Conservation (phyloP, 2,329 filamentous ascomycete genomes). For the Onygenales sp. region DNA sequence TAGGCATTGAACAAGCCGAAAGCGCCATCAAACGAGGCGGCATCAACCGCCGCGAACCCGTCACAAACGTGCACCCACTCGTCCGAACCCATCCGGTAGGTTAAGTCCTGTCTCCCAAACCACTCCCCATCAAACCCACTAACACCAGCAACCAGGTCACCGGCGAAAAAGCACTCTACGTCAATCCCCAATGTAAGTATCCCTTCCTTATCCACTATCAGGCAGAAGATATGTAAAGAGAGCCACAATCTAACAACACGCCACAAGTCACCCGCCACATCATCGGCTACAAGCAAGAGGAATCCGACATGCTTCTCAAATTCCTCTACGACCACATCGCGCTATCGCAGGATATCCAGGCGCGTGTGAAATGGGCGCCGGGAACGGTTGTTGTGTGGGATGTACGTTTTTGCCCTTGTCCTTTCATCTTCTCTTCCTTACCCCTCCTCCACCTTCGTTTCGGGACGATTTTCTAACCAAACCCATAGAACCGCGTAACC, state of each 20-base stretch:
- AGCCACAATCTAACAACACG: neutral
- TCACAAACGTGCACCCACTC: conserved; percentile 65
- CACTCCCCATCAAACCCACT: neutral
- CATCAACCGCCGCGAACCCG: conserved; percentile 65
- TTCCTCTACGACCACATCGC: conserved; percentile 70
- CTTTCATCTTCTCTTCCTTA: neutral
- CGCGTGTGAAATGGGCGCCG: conserved; percentile 65
- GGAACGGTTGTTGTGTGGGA: conserved; percentile 84
- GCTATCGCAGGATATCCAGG: conserved; percentile 62
- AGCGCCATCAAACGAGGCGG: conserved; percentile 57
- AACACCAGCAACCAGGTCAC: conserved; percentile 37
- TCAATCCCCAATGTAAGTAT: conserved; percentile 70
- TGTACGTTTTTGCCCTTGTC: conserved; percentile 24
- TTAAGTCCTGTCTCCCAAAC: conserved; percentile 8
- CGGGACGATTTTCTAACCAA: conserved; percentile 5
- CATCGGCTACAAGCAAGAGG: conserved; percentile 76
- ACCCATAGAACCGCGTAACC: conserved; percentile 57
- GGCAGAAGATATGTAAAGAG: too few relatives aligned
- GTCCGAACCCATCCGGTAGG: conserved; percentile 65
- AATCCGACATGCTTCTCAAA: conserved; percentile 67
- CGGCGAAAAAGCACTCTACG: conserved; percentile 72
- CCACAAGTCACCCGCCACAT: conserved; percentile 64
- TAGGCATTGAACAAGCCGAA: conserved; percentile 60
- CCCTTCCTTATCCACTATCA: neutral
- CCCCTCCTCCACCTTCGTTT: neutral